phyloP scores from a whole-genome alignment of 345 rosid species.

The Rubroshorea leprosula region DNA sequence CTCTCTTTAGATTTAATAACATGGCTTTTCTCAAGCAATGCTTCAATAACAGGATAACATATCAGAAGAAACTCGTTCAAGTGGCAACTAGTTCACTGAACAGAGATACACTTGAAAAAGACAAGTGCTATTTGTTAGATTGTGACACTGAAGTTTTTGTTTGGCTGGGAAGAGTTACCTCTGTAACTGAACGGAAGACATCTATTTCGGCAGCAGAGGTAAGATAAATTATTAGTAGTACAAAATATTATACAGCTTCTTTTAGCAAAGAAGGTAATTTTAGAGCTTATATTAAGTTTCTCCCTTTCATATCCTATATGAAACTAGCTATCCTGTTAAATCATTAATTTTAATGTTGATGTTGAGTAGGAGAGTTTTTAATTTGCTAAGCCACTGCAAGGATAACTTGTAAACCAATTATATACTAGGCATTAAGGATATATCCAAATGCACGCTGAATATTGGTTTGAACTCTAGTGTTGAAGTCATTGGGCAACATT shows the following conservation, averaged over 20 bases:
- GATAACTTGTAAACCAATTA: too few relatives aligned
- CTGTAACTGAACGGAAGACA: slow-evolving; percentile 59
- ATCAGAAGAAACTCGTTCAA: slow-evolving; percentile 50
- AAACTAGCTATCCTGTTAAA: background rate
- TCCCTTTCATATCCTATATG: background rate
- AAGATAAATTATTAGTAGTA: slow-evolving; percentile 13
- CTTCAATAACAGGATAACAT: slow-evolving; percentile 48
- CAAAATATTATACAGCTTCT: slow-evolving; percentile 2
- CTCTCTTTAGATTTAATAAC: background rate
- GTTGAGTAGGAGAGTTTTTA: background rate
- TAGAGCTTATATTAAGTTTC: too few relatives aligned
- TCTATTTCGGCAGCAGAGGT: slow-evolving; percentile 70
- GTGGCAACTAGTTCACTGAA: slow-evolving; percentile 36
- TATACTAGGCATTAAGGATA: too few relatives aligned
- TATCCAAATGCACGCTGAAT: too few relatives aligned
- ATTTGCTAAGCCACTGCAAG: too few relatives aligned
- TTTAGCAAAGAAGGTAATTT: too few relatives aligned
- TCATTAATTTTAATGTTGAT: background rate
- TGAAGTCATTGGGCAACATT: background rate
- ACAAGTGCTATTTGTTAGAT: slow-evolving; percentile 80
- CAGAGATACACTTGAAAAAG: slow-evolving; percentile 53
- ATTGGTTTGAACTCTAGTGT: too few relatives aligned
- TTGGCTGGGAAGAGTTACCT: slow-evolving; percentile 80
- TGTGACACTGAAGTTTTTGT: slow-evolving; percentile 58
- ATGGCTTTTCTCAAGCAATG: slow-evolving; percentile 10